phyloP scores from a whole-genome alignment of 106 monocot species.

The Allium sativum region DNA sequence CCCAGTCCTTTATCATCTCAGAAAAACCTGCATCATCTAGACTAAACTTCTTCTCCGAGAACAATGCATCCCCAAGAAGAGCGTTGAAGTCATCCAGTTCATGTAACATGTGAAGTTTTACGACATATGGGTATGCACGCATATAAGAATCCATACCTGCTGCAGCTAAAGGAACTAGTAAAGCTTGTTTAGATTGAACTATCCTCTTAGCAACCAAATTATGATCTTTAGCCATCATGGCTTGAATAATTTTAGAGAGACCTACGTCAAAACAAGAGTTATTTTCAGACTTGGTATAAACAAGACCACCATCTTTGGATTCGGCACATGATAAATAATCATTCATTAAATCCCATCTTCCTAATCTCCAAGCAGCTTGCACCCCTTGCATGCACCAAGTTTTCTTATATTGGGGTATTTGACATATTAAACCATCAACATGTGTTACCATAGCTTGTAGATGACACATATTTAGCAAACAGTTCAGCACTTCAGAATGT shows the following conservation, averaged over 20 bases:
- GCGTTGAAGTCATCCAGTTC: conserved; percentile 82
- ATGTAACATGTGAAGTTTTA: conserved; percentile 90
- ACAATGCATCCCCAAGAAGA: conserved; percentile 64
- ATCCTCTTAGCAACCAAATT: conserved; percentile 73
- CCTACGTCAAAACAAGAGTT: conserved; percentile 88
- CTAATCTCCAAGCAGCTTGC: conserved; percentile 97
- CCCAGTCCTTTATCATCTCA: conserved; percentile 79
- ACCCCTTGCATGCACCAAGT: conserved; percentile 98
- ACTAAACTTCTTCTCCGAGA: conserved; percentile 53
- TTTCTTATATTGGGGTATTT: conserved; percentile 78
- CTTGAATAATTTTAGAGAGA: conserved; percentile 90
- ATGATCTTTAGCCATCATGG: conserved; percentile 91
- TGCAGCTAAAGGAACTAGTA: conserved; percentile 87
- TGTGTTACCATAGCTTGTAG: conserved; percentile 98
- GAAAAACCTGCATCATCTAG: conserved; percentile 51
- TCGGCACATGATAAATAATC: conserved; percentile 68
- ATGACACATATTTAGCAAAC: conserved; percentile 95
- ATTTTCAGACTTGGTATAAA: conserved; percentile 39
- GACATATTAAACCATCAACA: conserved; percentile 84
- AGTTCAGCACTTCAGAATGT: conserved; percentile 85
- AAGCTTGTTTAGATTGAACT: conserved; percentile 77
- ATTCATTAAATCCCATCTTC: conserved; percentile 94
- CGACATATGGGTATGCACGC: conserved; percentile 95
- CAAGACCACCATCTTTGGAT: conserved; percentile 24
- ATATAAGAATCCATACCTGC: conserved; percentile 99